A percentile compares a stretch with the other conserved stretches of the same genome.
Conservation (phyloP, 768 basidiomycete genomes). For the Leccinum arenicola region DNA sequence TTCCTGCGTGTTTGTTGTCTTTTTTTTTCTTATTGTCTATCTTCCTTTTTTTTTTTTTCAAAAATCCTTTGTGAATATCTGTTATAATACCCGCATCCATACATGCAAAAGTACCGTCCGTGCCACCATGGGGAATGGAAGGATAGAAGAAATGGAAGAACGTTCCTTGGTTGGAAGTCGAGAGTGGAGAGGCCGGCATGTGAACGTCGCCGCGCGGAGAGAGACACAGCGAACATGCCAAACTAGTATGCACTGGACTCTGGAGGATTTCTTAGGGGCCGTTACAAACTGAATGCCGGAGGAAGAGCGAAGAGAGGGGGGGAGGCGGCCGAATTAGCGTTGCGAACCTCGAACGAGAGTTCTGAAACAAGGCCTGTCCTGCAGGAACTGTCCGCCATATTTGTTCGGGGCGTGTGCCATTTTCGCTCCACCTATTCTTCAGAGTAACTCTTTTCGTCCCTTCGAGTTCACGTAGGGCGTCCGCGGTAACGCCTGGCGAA, state of each 20-base stretch:
- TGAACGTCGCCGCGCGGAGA: neutral
- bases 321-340: neutral
- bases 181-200: constrained; percentile 2
- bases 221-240: neutral
- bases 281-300: neutral
- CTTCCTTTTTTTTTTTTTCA: neutral
- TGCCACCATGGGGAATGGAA: constrained; percentile 6
- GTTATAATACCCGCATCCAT: neutral
- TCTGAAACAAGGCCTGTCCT: constrained; percentile 10
- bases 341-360: neutral
- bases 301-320: neutral
- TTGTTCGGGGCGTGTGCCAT: neutral
- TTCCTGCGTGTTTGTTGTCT: neutral
- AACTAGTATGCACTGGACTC: neutral
- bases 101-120: neutral
- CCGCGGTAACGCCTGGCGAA: constrained; percentile 19
- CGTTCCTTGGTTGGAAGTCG: neutral
- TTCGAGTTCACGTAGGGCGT: neutral
- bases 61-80: neutral
- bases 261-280: neutral
- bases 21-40: neutral
- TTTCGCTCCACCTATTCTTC: neutral
- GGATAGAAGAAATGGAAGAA: neutral
- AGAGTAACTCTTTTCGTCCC: neutral
- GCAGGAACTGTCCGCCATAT: neutral